phyloP scores from a whole-genome alignment of 2,329 filamentous ascomycete genomes.

The Tympanopsis confertula region DNA sequence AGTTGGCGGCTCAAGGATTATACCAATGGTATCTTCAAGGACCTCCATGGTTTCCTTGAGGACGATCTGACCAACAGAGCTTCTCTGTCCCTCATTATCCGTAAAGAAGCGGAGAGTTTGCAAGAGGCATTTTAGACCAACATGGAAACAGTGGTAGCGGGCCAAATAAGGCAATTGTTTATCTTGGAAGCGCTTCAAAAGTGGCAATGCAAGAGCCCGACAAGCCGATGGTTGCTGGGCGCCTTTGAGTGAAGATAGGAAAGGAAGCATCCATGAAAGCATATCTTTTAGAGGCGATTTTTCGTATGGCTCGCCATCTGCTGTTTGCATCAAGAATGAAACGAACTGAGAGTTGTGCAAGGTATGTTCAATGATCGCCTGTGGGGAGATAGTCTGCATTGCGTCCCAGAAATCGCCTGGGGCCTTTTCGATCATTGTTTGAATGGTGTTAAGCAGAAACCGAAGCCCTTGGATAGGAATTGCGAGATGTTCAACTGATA shows the following conservation, averaged over 20 bases:
- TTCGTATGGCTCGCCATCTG: conserved; percentile 36
- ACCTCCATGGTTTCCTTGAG: conserved; percentile 32
- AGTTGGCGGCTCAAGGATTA: conserved; percentile 6
- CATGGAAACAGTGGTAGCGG: conserved; percentile 48
- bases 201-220: conserved; percentile 63
- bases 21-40: conserved; percentile 26
- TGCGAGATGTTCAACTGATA: conserved; percentile 40
- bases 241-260: conserved; percentile 66
- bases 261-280: conserved; percentile 67
- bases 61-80: conserved; percentile 31
- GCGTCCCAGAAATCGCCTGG: conserved; percentile 79
- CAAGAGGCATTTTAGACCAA: conserved; percentile 46
- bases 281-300: conserved; percentile 42
- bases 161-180: conserved; percentile 41
- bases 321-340: conserved; percentile 34
- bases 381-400: conserved; percentile 69
- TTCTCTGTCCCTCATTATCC: conserved; percentile 20
- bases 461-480: conserved; percentile 39
- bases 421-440: conserved; percentile 61
- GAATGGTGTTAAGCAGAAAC: conserved; percentile 65
- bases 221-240: conserved; percentile 71
- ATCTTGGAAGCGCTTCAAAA: conserved; percentile 56
- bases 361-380: conserved; percentile 72
- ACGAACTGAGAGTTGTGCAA: conserved; percentile 62
- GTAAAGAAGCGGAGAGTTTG: neutral